Percentiles rank a stretch among this genome's conserved stretches.
Conservation (phyloP, 75 land plant species). For the Chamaecyparis obtusa region DNA sequence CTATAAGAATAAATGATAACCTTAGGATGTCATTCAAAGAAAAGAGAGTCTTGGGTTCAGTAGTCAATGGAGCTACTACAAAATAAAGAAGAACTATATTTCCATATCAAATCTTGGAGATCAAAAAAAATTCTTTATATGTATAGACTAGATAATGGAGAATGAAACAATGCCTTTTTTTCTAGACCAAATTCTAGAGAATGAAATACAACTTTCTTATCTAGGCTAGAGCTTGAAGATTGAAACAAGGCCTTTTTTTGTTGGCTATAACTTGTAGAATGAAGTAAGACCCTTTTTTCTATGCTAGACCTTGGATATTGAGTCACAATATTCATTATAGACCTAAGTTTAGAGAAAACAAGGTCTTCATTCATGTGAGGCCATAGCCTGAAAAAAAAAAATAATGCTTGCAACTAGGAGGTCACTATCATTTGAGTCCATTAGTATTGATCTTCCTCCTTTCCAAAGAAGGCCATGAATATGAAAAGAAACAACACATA, state of each 20-base stretch:
- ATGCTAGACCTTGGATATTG: too few relatives aligned
- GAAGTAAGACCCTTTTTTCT: neutral
- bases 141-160: neutral
- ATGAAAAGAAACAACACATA: neutral
- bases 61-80: neutral
- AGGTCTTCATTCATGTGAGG: neutral
- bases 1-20: neutral
- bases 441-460: neutral
- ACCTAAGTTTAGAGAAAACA: neutral
- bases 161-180: neutral
- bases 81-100: neutral
- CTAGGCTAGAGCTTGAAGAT: neutral
- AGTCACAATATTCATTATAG: too few relatives aligned
- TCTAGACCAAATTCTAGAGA: neutral
- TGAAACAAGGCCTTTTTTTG: neutral
- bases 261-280: neutral
- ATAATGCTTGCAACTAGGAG: neutral
- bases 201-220: neutral
- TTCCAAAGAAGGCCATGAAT: neutral
- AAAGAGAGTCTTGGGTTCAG: neutral
- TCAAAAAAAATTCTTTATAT: neutral
- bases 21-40: neutral
- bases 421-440: constrained; percentile 7
- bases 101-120: neutral
- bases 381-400: neutral